Conservation (phyloP, 2,329 filamentous ascomycete species). For the Herpotrichia juniperi region DNA sequence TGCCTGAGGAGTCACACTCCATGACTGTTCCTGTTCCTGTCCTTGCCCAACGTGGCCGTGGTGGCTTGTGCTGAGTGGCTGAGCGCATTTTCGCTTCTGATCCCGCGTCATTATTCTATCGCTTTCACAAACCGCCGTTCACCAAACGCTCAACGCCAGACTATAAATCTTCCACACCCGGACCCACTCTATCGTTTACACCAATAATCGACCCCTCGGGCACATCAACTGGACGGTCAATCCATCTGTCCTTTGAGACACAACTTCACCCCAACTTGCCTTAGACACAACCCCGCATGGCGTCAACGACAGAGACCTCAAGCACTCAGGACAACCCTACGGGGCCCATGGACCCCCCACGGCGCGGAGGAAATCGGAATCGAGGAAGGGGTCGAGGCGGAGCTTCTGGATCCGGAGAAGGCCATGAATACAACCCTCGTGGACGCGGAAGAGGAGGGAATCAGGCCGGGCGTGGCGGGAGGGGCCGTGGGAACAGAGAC, state of each 20-base stretch:
- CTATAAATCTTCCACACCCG: background rate
- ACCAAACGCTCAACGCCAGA: background rate
- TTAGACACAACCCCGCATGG: constrained; percentile 40
- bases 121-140: constrained; percentile 4
- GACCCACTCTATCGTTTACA: background rate
- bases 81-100: constrained; percentile 31
- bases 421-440: constrained; percentile 26
- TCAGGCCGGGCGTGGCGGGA: constrained; percentile 35
- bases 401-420: constrained; percentile 27
- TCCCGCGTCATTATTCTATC: constrained; percentile 6
- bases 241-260: background rate
- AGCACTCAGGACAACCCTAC: constrained; percentile 28
- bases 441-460: constrained; percentile 44
- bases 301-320: constrained; percentile 27
- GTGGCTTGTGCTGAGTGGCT: constrained; percentile 17
- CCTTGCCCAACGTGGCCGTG: constrained; percentile 17
- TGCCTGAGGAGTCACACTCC: constrained; percentile 30
- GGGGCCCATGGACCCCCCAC: constrained; percentile 31
- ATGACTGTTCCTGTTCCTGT: constrained; percentile 19
- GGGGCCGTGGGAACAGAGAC: constrained; percentile 41
- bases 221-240: background rate
- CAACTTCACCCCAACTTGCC: background rate
- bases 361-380: constrained; percentile 29
- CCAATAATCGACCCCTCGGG: background rate
- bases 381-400: constrained; percentile 35